Conservation (phyloP, 768 basidiomycete genomes). For the Boletus sp. region DNA sequence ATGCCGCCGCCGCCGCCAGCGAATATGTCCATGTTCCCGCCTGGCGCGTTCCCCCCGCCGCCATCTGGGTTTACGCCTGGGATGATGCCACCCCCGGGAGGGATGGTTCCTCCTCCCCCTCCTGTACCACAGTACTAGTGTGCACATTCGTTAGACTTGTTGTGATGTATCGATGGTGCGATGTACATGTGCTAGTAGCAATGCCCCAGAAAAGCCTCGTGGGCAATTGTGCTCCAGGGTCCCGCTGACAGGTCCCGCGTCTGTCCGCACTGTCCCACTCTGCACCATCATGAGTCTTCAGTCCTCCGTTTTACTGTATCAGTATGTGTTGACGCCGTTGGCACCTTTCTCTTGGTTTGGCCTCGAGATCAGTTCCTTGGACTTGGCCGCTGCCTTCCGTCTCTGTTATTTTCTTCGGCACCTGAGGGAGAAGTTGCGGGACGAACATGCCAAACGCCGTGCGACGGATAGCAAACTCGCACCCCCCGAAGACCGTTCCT, state of each 20-base stretch:
- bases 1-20: conserved; percentile 35
- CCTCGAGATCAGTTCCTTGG: conserved; percentile 56
- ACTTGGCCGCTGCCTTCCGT: conserved; percentile 64
- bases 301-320: conserved; percentile 51
- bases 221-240: neutral
- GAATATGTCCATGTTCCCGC: conserved; percentile 47
- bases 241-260: neutral
- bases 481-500: conserved; percentile 50
- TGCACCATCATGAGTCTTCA: conserved; percentile 31
- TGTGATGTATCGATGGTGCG: neutral
- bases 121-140: conserved; percentile 35
- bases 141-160: too few species aligned
- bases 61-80: conserved; percentile 67
- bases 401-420: conserved; percentile 71
- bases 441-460: conserved; percentile 42
- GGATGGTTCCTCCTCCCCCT: conserved; percentile 45
- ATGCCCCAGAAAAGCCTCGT: conserved; percentile 2
- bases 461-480: conserved; percentile 32
- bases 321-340: conserved; percentile 54
- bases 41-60: conserved; percentile 52
- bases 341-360: conserved; percentile 71
- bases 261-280: neutral
- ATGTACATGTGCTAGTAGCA: neutral
- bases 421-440: conserved; percentile 50
- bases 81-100: conserved; percentile 34